Evolutionary conservation across 331 rosid species (phyloP).

Genomic region (Malus hybrid): DNA sequence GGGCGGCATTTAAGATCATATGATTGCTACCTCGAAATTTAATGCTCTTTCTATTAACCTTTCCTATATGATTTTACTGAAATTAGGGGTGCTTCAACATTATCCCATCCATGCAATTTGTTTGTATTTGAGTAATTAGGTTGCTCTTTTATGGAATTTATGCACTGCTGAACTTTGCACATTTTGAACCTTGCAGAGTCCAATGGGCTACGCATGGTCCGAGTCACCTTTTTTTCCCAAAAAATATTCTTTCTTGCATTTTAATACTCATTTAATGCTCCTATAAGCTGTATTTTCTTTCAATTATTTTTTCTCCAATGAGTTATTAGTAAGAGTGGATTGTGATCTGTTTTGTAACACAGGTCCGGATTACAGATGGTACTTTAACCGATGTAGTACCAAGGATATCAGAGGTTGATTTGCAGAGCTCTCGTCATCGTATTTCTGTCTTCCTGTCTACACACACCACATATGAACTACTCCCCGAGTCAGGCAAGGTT

Average conservation of each 20-base stretch:
- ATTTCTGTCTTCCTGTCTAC: constrained; percentile 68
- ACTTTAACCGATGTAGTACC: constrained; percentile 49
- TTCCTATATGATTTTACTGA: constrained; percentile 3
- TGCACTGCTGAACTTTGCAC: background rate
- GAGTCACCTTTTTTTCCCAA: background rate
- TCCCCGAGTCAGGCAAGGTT: constrained; percentile 99
- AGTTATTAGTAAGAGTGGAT: background rate
- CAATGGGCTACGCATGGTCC: background rate
- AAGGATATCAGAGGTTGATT: constrained; percentile 66
- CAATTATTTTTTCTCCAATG: constrained; percentile 5
- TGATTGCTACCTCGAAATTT: background rate
- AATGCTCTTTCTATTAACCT: background rate
- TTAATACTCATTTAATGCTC: background rate
- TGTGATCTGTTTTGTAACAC: constrained; percentile 14
- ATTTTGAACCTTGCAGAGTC: background rate
- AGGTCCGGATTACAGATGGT: constrained; percentile 72
- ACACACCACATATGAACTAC: constrained; percentile 78
- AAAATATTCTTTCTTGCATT: background rate
- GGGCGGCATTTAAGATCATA: background rate
- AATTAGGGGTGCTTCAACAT: background rate
- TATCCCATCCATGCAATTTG: background rate
- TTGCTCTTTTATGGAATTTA: background rate
- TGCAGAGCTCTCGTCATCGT: constrained; percentile 78
- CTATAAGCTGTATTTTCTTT: constrained; percentile 2
- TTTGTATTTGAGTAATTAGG: constrained; percentile 1